Base-by-base conservation (phyloP, 2,329 filamentous ascomycete genomes). In the Claviceps fusiformis region DNA sequence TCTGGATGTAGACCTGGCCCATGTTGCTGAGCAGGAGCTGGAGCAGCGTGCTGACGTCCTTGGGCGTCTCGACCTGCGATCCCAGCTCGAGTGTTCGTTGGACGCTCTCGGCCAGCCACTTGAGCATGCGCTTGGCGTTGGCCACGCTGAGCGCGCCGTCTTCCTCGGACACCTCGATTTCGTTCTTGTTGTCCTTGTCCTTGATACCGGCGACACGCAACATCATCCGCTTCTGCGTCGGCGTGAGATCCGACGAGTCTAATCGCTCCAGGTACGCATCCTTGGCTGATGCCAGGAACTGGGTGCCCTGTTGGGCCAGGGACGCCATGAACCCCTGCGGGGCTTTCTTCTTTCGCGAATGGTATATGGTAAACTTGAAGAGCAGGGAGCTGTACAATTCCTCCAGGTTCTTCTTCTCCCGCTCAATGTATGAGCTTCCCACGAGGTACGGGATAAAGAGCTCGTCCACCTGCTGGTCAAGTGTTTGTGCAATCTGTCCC, bases 41-140 rank as follows among this genome's bases (percentile, higher is more conserved):
- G 39, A 96, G 78, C 29, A 97, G 78, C 57, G 89, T 83, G 49
- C 86, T 87, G 55, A 97, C 89, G 68, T 98, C 93, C 68, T 95
- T 97, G 17, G 93, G 89, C 5, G 90, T 96, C 62, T 98, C 93
- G 56, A 80, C 86, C 53, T 85, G 84, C 29, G 88, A 86, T 29
- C 88, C 90, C n/a, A 98, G 77, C 68, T 98, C 93, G 10, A 98
- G 77, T 0, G 90, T 89, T 59, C 93, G 80, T 44, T 93, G 87
- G 29, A 98, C 92, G 59, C 89, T 90, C 73, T 98, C 93, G 2
- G 93, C 93, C 45, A 98, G 75, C 93, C 93, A 98, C 67, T 89
- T 95, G 57, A 98, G 79, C 91, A 98, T 98, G 56, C 93, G 82
- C 72, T 97, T 97, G n/a, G 91, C 89, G 67, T 87, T 90, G n/a